Conservation (phyloP, 2,329 filamentous ascomycete genomes). For the Didymella segeticola region DNA sequence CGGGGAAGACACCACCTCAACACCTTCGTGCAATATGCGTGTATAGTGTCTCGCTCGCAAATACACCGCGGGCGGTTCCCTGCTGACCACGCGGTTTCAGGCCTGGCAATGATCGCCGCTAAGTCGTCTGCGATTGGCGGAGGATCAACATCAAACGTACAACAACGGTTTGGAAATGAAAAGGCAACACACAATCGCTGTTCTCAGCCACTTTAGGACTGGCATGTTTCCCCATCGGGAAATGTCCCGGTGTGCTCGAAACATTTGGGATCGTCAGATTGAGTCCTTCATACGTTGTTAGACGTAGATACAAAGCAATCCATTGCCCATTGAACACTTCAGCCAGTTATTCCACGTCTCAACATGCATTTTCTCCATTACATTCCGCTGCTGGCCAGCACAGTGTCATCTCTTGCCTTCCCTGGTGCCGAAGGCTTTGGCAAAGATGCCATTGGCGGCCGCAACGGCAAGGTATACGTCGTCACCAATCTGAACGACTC, state of each 20-base stretch:
- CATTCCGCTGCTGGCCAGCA: conserved; percentile 26
- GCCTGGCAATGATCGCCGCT: conserved; percentile 8
- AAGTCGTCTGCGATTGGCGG: conserved; percentile 8
- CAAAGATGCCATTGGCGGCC: conserved; percentile 55
- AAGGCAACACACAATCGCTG: background rate
- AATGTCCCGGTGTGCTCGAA: background rate
- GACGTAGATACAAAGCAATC: background rate
- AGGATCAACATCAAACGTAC: conserved; percentile 6
- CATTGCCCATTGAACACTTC: background rate
- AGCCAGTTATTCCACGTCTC: background rate
- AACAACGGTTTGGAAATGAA: conserved; percentile 5
- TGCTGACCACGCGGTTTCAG: conserved; percentile 7
- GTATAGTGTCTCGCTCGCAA: conserved; percentile 1
- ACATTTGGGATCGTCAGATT: background rate
- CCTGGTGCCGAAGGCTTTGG: conserved; percentile 61
- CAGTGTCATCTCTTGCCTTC: conserved; percentile 50
- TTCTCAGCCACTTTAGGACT: background rate
- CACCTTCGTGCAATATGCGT: background rate
- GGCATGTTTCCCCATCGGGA: background rate
- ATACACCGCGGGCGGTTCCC: background rate
- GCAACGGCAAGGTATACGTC: conserved; percentile 56
- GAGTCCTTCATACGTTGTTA: background rate
- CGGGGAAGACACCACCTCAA: background rate
- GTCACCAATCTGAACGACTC: conserved; percentile 59
- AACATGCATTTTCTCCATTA: conserved; percentile 24